Percentiles rank a stretch among this genome's conserved stretches.
Evolutionary conservation across 495 filamentous ascomycete species (phyloP).

Genomic region (Hypoxylon trugodes): DNA sequence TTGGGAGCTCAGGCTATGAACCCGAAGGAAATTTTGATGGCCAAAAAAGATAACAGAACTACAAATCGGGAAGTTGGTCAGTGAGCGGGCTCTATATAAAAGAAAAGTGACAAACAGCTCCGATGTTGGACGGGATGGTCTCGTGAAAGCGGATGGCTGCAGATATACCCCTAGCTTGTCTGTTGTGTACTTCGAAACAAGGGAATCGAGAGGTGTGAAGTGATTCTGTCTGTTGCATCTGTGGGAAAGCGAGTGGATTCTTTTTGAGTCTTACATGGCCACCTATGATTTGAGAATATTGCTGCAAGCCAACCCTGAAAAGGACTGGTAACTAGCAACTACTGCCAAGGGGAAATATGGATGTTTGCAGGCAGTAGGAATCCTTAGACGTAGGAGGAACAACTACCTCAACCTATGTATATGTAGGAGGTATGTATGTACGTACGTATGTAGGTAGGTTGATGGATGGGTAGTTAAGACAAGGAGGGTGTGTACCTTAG

Average conservation of each 20-base stretch:
- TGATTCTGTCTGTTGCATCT: constrained; percentile 38
- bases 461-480: constrained; percentile 31
- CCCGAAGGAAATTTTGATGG: constrained; percentile 10
- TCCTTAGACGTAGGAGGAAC: too few relatives aligned
- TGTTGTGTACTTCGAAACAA: constrained; percentile 44
- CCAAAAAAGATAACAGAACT: constrained; percentile 16
- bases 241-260: constrained; percentile 38
- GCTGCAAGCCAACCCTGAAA: constrained; percentile 44
- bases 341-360: constrained; percentile 36
- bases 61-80: constrained; percentile 34
- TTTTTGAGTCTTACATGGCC: constrained; percentile 46
- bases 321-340: constrained; percentile 43
- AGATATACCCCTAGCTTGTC: constrained; percentile 47
- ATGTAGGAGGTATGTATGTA: too few relatives aligned
- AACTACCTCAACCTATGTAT: too few relatives aligned
- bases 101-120: constrained; percentile 45
- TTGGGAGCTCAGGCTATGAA: background rate
- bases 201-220: constrained; percentile 43
- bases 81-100: constrained; percentile 35
- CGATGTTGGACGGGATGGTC: constrained; percentile 50
- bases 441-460: too few relatives aligned
- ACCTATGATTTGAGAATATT: constrained; percentile 42
- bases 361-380: too few relatives aligned
- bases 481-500: constrained; percentile 30
- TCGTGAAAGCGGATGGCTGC: constrained; percentile 53